Evolutionary conservation across 495 filamentous ascomycete genomes (phyloP), one percentile per base, ranked within the genome.

Genomic region (Xylaria intraflava): DNA sequence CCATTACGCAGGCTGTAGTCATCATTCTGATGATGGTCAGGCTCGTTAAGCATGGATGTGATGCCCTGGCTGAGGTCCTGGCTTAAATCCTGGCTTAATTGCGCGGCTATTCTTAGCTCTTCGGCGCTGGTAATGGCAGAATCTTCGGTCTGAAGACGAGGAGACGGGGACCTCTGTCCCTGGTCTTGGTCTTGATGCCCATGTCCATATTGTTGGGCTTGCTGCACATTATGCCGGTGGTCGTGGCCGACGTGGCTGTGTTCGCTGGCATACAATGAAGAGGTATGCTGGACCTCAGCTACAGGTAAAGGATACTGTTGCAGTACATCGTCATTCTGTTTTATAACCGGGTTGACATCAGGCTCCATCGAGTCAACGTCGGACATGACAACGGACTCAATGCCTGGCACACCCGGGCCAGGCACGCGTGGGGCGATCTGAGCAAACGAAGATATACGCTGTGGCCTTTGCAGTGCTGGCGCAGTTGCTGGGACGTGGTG

Each of bases 81-180:
- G 27, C 59, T 64, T 19, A 78, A 62, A 42, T 64, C 73, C 46
- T 75, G 74, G 38, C 73, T 74, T 39, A 80, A 57, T 60, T 79
- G 78, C 29, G 76, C 78, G 4, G 77, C 73, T 2, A 81, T 64
- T 49, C 75, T 76, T 20, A 79, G 68, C 53, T 79, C 77, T 47
- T 77, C 75, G 16, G 64, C 62, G 51, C 66, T 74, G 8, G 65
- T 63, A 23, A 73, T 61, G 1, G 62, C 57, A 3, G 69, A 55
- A 14, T 61, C 65, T 3, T 59, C 45, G 23, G 64, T 56, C 27
- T 68, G 62, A 24, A 68, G 68, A 35, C 60, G 62, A 11, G 66
- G 62, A 1, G 66, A 24, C 7, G 66, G 33, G 9, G 65, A 44
- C 8, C 52, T 46, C 39, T 33, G 45, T 11, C 50, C 57, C 11